Percentiles rank a stretch among this genome's conserved stretches.
Evolutionary conservation across 2,329 filamentous ascomycete genomes (phyloP).

Genomic region (Boeremia exigua): DNA sequence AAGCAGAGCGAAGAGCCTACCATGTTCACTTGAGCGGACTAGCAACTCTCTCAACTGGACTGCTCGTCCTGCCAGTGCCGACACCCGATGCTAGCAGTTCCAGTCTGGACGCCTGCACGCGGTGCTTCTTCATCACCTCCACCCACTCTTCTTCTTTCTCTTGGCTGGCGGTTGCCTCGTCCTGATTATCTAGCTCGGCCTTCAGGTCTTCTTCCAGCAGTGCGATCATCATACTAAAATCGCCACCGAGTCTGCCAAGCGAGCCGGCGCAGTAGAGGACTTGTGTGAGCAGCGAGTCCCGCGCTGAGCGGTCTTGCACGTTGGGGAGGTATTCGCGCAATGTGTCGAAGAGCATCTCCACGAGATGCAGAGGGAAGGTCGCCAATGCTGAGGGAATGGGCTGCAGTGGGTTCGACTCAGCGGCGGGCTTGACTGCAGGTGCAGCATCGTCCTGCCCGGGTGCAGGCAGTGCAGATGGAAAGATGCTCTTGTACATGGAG

Average conservation of each 20-base stretch:
- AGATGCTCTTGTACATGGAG: constrained; percentile 92
- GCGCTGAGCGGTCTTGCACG: constrained; percentile 76
- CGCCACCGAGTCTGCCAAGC: constrained; percentile 84
- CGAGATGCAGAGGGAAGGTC: constrained; percentile 83
- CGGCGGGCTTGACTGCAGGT: constrained; percentile 29
- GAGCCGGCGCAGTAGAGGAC: constrained; percentile 93
- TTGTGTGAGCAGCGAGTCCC: constrained; percentile 90
- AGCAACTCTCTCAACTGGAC: constrained; percentile 18
- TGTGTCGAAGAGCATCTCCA: constrained; percentile 80
- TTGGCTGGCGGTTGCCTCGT: constrained; percentile 49
- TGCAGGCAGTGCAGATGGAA: constrained; percentile 64
- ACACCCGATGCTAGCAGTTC: constrained; percentile 61
- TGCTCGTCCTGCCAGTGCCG: constrained; percentile 38
- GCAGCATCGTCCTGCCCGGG: constrained; percentile 41
- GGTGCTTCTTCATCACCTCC: constrained; percentile 85
- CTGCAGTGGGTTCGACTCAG: constrained; percentile 46
- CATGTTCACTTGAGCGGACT: constrained; percentile 16
- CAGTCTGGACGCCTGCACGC: constrained; percentile 78
- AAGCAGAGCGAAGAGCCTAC: too few species aligned
- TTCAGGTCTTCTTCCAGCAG: constrained; percentile 57
- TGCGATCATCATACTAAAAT: constrained; percentile 89
- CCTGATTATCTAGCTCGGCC: constrained; percentile 47
- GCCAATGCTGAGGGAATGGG: constrained; percentile 77
- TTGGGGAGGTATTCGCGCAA: constrained; percentile 79
- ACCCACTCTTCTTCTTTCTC: constrained; percentile 73